Conservation (phyloP, 805 yeast genomes). For the Scheffersomyces amazonensis region DNA sequence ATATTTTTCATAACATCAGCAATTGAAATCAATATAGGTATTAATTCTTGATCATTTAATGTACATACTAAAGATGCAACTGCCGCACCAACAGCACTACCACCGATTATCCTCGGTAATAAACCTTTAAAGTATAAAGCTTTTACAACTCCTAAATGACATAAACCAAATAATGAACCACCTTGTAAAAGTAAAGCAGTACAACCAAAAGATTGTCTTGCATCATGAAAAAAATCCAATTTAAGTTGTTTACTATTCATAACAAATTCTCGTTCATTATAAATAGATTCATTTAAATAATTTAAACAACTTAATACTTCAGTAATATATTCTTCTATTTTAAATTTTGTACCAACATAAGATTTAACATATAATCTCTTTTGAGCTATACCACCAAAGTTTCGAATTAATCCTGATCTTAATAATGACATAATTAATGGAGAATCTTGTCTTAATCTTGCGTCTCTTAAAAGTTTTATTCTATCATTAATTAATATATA, state of each 20-base stretch:
- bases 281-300: conserved; percentile 48
- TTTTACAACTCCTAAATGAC: conserved; percentile 89
- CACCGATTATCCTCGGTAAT: conserved; percentile 83
- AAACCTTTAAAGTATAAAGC: conserved; percentile 73
- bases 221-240: conserved; percentile 79
- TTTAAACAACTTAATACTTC: conserved; percentile 72
- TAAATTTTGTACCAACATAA: conserved; percentile 81
- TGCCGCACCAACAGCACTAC: conserved; percentile 92
- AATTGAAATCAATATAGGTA: conserved; percentile 39
- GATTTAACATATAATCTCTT: conserved; percentile 76
- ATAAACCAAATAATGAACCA: conserved; percentile 90
- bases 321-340: conserved; percentile 82
- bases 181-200: conserved; percentile 93
- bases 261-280: conserved; percentile 28
- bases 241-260: conserved; percentile 55
- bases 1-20: conserved; percentile 41
- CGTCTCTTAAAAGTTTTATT: conserved; percentile 56
- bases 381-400: conserved; percentile 88
- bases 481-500: conserved; percentile 78
- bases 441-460: conserved; percentile 58
- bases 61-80: conserved; percentile 86
- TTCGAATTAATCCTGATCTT: conserved; percentile 80
- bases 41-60: conserved; percentile 62
- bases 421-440: conserved; percentile 60
- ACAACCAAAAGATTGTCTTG: conserved; percentile 81